Base-by-base conservation (phyloP, 2,329 filamentous ascomycete genomes). In the Curvularia spicifera region DNA sequence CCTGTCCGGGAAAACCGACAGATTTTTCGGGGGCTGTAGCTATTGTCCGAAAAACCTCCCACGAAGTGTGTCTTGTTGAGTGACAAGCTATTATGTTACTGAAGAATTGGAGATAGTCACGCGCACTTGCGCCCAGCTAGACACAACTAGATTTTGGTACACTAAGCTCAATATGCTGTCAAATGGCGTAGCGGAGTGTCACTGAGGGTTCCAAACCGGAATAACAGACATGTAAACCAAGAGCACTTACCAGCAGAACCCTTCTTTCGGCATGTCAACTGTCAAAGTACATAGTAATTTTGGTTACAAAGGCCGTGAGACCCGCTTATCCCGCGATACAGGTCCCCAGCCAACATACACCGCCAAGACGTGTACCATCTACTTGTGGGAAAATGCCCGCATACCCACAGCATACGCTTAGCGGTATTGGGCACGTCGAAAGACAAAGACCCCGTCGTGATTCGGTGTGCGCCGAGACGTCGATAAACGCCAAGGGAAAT, bases 281-380 rank as follows among this genome's bases (percentile, higher is more conserved):
- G 37, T 40, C 47, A 40, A 8, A 29, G 28, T 35, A 31, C 26
- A 28, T 8, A 4, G 10, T 12, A 13, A 13, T 18, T n/a, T 13
- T 33, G 40, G 44, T 45, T 45, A 31, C 29, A 15, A 22, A 42
- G 18, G 44, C 44, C 50, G 44, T 29, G 13, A 26, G 10, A 43
- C 39, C 18, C 31, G 33, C 39, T 3, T 26, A 47, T 18, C 29
- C 49, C 43, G 51, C 33, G 39, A 42, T 28, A 10, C 45, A 50
- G 20, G 40, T 20, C 28, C 37, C 51, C 44, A 53, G 54, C 10
- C 29, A 12, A 12, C 52, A 54, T 61, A 55, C 51, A 39, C 15
- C 42, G 62, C 68, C 68, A 71, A 70, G 68, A 57, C 56, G 9
- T 56, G 57, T 53, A 51, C 60, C 46, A 57, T 57, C 31, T 33